A percentile compares a stretch with the other conserved stretches of the same genome.
Evolutionary conservation across 1,284 basidiomycete genomes (phyloP).

Genomic region (Melampsora occidentalis): DNA sequence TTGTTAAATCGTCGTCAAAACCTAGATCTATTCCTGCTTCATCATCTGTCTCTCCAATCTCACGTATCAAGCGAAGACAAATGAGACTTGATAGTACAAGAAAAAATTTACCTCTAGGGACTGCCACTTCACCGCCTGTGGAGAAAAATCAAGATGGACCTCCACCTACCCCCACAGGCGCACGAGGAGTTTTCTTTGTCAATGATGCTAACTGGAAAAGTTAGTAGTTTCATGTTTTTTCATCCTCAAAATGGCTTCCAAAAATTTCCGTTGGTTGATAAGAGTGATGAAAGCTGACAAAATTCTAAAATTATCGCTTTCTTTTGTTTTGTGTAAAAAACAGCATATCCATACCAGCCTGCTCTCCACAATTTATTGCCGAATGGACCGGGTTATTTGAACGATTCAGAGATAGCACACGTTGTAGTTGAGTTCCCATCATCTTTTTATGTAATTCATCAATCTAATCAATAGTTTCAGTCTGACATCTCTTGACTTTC

Average conservation of each 20-base stretch:
- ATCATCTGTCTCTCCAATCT: neutral
- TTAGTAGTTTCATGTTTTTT: neutral
- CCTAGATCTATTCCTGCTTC: neutral
- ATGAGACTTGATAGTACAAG: neutral
- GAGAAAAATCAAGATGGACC: neutral
- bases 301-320: neutral
- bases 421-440: neutral
- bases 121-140: neutral
- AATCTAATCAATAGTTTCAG: neutral
- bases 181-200: neutral
- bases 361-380: slow-evolving; percentile 12
- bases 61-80: neutral
- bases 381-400: too few relatives aligned
- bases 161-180: slow-evolving; percentile 11
- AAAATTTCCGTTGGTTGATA: neutral
- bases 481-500: neutral
- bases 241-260: neutral
- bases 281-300: too few relatives aligned
- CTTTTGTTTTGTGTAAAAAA: neutral
- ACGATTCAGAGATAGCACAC: neutral
- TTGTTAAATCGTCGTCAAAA: neutral
- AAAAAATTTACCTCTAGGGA: neutral
- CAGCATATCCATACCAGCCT: slow-evolving; percentile 21
- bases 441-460: neutral
- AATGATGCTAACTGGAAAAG: neutral